phyloP scores from a whole-genome alignment of 1,139 yeast genomes.

The Saccharomyces uvarum region DNA sequence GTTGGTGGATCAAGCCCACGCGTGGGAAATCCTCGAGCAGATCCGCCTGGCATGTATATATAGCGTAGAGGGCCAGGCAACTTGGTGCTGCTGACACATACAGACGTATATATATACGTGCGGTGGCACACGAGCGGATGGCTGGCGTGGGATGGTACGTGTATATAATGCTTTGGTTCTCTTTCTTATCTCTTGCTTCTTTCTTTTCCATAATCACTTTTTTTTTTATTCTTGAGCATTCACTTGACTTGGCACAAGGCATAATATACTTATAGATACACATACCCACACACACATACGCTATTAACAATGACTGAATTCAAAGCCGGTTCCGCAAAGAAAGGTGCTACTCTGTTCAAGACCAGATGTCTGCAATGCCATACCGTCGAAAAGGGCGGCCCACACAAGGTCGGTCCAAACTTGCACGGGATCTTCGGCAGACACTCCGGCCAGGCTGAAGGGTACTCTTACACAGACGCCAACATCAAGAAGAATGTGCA shows the following conservation, averaged over 20 bases:
- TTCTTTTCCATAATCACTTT: neutral
- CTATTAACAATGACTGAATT: slow-evolving; percentile 12
- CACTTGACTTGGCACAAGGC: neutral
- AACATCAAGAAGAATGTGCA: slow-evolving; percentile 90
- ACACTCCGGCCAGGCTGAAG: slow-evolving; percentile 83
- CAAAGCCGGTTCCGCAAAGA: slow-evolving; percentile 72
- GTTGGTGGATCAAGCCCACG: slow-evolving; percentile 1
- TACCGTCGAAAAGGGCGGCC: slow-evolving; percentile 92
- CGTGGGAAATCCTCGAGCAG: slow-evolving; percentile 1
- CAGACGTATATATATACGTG: neutral
- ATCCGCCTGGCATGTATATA: neutral
- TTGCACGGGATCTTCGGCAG: slow-evolving; percentile 92
- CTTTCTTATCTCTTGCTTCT: neutral
- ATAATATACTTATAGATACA: slow-evolving; percentile 12
- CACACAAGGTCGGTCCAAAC: slow-evolving; percentile 99
- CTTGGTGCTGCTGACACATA: neutral
- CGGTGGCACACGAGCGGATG: neutral
- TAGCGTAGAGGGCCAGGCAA: neutral
- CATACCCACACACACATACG: slow-evolving; percentile 22
- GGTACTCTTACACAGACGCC: slow-evolving; percentile 95
- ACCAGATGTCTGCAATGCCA: slow-evolving; percentile 99
- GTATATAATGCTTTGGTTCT: neutral
- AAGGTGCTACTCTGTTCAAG: slow-evolving; percentile 97
- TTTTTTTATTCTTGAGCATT: neutral
- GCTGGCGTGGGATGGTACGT: neutral